Percentiles rank a stretch among this genome's conserved stretches.
These are phyloP conservation scores for Phytophthora foliorum DNA, from an alignment of 352 stramenopile genomes.

Conservation along the genomic window DNA sequence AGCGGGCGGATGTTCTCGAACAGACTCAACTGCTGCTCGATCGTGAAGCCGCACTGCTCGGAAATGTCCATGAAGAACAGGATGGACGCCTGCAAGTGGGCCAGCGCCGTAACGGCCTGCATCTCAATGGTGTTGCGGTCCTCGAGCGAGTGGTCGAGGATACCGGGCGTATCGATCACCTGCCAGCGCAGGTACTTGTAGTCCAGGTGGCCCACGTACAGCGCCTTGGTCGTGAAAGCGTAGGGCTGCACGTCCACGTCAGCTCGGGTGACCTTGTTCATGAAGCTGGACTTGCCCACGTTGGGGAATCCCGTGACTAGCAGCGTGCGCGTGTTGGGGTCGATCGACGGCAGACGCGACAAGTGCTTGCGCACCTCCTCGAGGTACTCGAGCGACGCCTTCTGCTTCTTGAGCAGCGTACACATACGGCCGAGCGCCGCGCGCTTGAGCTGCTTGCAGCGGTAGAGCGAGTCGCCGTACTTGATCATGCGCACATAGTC, in stretches of 20 bases:
- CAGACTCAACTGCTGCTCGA: slow-evolving; percentile 98
- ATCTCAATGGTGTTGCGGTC: slow-evolving; percentile 99
- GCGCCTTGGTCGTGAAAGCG: slow-evolving; percentile 99
- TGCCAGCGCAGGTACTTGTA: slow-evolving; percentile 99
- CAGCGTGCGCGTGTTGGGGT: slow-evolving; percentile 99
- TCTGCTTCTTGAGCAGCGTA: slow-evolving; percentile 99
- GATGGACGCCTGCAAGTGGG: slow-evolving; percentile 99
- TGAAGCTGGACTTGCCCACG: slow-evolving; percentile 99
- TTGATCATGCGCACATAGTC: slow-evolving; percentile 99
- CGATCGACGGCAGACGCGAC: slow-evolving; percentile 98
- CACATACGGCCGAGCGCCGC: slow-evolving; percentile 99
- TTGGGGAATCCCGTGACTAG: slow-evolving; percentile 99
- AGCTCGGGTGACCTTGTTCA: slow-evolving; percentile 99
- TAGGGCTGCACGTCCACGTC: slow-evolving; percentile 99
- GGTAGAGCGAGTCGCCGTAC: slow-evolving; percentile 99
- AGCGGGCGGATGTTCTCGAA: slow-evolving; percentile 99
- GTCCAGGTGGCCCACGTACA: slow-evolving; percentile 99
- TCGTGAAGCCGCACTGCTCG: slow-evolving; percentile 99
- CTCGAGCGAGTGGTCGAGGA: slow-evolving; percentile 99
- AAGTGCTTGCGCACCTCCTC: slow-evolving; percentile 98
- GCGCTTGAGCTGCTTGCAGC: slow-evolving; percentile 99
- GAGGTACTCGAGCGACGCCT: slow-evolving; percentile 98
- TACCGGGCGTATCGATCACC: slow-evolving; percentile 99
- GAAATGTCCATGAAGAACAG: slow-evolving; percentile 99
- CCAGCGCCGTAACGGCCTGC: slow-evolving; percentile 99